Evolutionary conservation across 1,139 yeast species (phyloP).

Genomic region (Hanseniaspora uvarum): DNA sequence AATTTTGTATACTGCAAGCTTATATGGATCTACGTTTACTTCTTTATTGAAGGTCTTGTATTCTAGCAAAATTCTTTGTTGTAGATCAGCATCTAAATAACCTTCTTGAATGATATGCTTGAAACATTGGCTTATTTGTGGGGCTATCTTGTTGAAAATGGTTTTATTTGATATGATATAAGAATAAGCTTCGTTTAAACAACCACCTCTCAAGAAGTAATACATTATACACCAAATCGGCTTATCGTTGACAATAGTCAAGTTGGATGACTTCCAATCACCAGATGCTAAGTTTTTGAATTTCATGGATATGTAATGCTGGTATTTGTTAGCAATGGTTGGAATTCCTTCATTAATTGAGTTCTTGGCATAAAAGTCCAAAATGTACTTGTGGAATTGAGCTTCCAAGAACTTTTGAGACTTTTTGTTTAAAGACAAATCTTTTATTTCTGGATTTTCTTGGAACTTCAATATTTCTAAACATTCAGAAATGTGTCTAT

Average conservation of each 20-base stretch:
- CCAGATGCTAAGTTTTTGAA: conserved; percentile 36
- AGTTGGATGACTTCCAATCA: conserved; percentile 41
- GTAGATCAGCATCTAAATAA: conserved; percentile 54
- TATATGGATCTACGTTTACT: conserved; percentile 72
- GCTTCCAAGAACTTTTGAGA: conserved; percentile 46
- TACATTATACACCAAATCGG: conserved; percentile 91
- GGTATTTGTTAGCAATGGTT: conserved; percentile 58
- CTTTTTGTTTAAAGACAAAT: conserved; percentile 49
- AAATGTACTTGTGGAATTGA: conserved; percentile 69
- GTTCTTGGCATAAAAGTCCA: conserved; percentile 56
- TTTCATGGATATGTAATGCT: conserved; percentile 49
- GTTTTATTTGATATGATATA: conserved; percentile 44
- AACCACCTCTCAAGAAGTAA: conserved; percentile 76
- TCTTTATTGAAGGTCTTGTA: conserved; percentile 74
- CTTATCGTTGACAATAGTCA: conserved; percentile 61
- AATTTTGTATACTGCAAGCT: conserved; percentile 80
- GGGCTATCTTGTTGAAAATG: conserved; percentile 69
- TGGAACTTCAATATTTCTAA: conserved; percentile 45
- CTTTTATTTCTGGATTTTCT: conserved; percentile 24
- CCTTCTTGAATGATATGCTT: conserved; percentile 53
- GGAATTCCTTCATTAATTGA: conserved; percentile 59
- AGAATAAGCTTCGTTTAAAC: conserved; percentile 63
- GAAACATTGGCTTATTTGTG: conserved; percentile 70
- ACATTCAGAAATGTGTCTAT: conserved; percentile 41
- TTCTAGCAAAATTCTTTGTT: conserved; percentile 64